Conservation (phyloP, 768 basidiomycete genomes). For the Hygrocybe coccinea region DNA sequence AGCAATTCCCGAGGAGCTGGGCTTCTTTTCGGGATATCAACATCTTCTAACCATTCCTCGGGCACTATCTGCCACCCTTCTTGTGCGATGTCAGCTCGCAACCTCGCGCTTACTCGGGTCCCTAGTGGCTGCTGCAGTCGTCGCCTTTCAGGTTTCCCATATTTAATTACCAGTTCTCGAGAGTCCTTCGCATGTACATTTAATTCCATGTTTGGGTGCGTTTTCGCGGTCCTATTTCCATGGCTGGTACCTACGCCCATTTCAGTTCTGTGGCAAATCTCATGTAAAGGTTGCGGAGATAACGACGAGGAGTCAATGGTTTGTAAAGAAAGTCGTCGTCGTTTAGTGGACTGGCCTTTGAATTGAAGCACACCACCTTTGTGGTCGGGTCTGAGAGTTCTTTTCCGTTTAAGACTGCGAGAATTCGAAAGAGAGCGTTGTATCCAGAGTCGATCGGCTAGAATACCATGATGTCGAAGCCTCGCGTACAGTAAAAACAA, state of each 20-base stretch:
- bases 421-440: conserved; percentile 63
- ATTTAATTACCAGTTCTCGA: conserved; percentile 43
- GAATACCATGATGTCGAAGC: not conserved
- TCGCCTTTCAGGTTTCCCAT: not conserved
- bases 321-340: conserved; percentile 16
- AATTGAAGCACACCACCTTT: conserved; percentile 5
- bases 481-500: not conserved
- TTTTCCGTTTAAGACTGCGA: conserved; percentile 40
- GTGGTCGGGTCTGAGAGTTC: conserved; percentile 15
- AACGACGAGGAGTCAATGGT: conserved; percentile 5
- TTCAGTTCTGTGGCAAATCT: not conserved
- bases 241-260: conserved; percentile 1
- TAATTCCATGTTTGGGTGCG: conserved; percentile 63
- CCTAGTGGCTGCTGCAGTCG: conserved; percentile 38
- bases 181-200: conserved; percentile 65
- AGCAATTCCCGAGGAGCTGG: conserved; percentile 10
- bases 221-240: conserved; percentile 55
- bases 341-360: conserved; percentile 13
- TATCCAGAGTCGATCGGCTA: conserved; percentile 82
- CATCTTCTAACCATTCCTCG: conserved; percentile 56
- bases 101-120: conserved; percentile 60
- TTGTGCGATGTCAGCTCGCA: conserved; percentile 49
- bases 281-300: conserved; percentile 7
- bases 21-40: conserved; percentile 18
- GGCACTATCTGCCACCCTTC: conserved; percentile 80